These are phyloP conservation scores for Zea mays DNA, from an alignment of 176 grass and related monocot genomes.

Conservation along the genomic window Zm-B73-REFERENCE-NAM-5.0 NC_050100.1:55917501-55918000, in stretches of 20 bases:
- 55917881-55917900: neutral
- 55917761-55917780: neutral
- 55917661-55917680: neutral
- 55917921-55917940: neutral
- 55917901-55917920: too few species aligned
- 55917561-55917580: conserved; percentile 74
- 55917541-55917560: conserved; percentile 77
- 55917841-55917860: conserved; percentile 10
- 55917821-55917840: conserved; percentile 49
- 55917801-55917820: conserved; percentile 32
- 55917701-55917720: too few species aligned
- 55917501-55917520: conserved; percentile 65
- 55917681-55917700: too few species aligned
- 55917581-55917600: conserved; percentile 36
- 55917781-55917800: neutral
- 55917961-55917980: neutral
- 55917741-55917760: neutral
- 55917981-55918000: neutral
- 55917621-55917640: neutral
- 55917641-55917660: neutral
- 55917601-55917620: conserved; percentile 20
- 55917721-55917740: neutral
- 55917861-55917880: neutral
- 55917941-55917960: conserved; percentile 62
- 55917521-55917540: conserved; percentile 54